These are phyloP conservation scores for Aspergillus versicolor DNA, from an alignment of 2,329 filamentous ascomycete genomes.

Conservation along the genomic window DNA sequence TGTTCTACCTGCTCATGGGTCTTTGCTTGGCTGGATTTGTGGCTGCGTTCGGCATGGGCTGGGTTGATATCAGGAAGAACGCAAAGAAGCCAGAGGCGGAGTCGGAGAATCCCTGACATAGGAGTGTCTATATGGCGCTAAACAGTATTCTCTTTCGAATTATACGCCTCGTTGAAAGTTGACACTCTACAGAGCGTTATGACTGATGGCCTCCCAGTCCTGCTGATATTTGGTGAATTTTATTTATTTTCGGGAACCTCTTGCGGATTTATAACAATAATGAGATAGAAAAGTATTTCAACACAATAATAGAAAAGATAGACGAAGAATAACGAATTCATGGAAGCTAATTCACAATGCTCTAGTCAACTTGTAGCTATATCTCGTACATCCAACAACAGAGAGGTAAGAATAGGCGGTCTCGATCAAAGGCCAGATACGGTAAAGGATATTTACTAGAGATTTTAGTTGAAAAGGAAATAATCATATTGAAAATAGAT, in stretches of 20 bases:
- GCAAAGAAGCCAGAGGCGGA: not conserved
- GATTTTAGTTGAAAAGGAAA: not conserved
- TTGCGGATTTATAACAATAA: too few species aligned
- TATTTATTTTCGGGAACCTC: too few species aligned
- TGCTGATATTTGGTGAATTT: too few species aligned
- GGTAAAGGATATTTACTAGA: too few species aligned
- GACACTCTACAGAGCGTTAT: not conserved
- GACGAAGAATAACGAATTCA: too few species aligned
- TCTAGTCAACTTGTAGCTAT: not conserved
- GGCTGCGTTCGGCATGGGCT: slow-evolving; percentile 26
- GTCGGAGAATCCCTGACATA: not conserved
- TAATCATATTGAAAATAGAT: not conserved
- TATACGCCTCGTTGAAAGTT: too few species aligned
- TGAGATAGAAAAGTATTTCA: too few species aligned
- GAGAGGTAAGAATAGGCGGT: not conserved
- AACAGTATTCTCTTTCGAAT: too few species aligned
- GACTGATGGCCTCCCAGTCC: too few species aligned
- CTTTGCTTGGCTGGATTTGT: slow-evolving; percentile 16
- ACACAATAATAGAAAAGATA: too few species aligned
- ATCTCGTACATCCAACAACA: not conserved
- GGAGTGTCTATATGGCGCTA: not conserved
- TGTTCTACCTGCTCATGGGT: slow-evolving; percentile 26
- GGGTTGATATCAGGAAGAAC: slow-evolving; percentile 25
- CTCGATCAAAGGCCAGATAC: not conserved
- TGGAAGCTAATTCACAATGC: too few species aligned